Base-by-base conservation (phyloP, 1,284 basidiomycete genomes). In the Ganoderma leucocontextum region DNA sequence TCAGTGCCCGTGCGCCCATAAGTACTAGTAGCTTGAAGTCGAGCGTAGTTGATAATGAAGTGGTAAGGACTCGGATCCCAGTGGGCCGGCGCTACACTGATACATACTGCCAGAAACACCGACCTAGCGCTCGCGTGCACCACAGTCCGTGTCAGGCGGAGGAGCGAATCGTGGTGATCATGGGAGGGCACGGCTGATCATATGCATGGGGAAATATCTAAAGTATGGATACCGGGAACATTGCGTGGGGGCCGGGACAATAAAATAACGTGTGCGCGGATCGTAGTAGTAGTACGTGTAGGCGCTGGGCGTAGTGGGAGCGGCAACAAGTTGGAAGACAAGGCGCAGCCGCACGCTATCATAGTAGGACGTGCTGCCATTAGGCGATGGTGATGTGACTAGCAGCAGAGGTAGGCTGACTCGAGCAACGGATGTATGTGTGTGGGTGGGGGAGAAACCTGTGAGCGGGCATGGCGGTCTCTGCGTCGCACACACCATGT, bases 261-360 rank as follows among this genome's bases (percentile, higher is more conserved):
- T 58, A 58, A 58, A 35, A 58, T 58, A 58, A 58, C 55, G 55
- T 58, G 55, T 58, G 52, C 9, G 33, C 52, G 35, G 53, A 35
- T 36, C 33, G 33, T 57, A 36, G 13, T 49, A 17, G 33, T 57
- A 36, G 13, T 49, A 49, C 47, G 55, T 35, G 52, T 55, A 33
- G 33, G 13, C 53, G 29, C 9, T 19, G 8, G 33, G 53, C 35
- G 53, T 15, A 19, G 35, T 19, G 35, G 29, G 15, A 22, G 17
- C 15, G 36, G 35, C 55, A 49, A 62, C n/a, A n/a, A n/a, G n/a
- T n/a, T n/a, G n/a, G 19, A 35, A 47, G n/a, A 42, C 39, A 13
- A 47, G 9, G 39, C 22, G 59, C 22, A 25, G 52, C 13, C 29
- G 25, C 4, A 53, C 13, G 39, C 39, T 2, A n/a, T n/a, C n/a